phyloP scores from a whole-genome alignment of 257 asterid genomes.

The Penstemon eatonii region DNA sequence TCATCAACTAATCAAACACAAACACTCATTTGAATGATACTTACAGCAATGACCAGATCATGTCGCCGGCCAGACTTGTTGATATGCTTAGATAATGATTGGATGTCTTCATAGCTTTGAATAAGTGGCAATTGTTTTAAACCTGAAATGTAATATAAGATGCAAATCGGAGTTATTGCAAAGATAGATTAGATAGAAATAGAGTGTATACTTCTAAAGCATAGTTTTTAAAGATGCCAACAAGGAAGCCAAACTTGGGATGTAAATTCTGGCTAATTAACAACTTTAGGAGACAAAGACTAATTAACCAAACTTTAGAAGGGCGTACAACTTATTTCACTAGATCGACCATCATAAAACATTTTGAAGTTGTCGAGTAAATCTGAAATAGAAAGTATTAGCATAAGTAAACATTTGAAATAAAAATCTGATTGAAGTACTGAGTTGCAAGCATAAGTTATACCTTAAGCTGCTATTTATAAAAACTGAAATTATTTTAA shows the following conservation, averaged over 20 bases:
- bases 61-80: constrained; percentile 75
- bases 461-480: background rate
- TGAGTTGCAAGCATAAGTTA: constrained; percentile 8
- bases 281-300: background rate
- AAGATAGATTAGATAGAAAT: background rate
- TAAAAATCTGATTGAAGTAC: background rate
- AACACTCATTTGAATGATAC: constrained; percentile 26
- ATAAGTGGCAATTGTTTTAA: constrained; percentile 61
- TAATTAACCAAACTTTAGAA: background rate
- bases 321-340: background rate
- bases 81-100: constrained; percentile 52
- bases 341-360: background rate
- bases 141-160: constrained; percentile 44
- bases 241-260: background rate
- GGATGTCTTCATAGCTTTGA: constrained; percentile 75
- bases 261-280: background rate
- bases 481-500: background rate
- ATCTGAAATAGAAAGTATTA: background rate
- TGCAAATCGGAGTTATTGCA: constrained; percentile 17
- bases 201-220: background rate
- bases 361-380: background rate
- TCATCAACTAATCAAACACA: constrained; percentile 8
- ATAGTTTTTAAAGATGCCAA: background rate
- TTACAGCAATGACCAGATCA: constrained; percentile 86
- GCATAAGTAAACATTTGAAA: background rate